phyloP scores from a whole-genome alignment of 257 asterid species.

The Capsicum pubescens region DNA sequence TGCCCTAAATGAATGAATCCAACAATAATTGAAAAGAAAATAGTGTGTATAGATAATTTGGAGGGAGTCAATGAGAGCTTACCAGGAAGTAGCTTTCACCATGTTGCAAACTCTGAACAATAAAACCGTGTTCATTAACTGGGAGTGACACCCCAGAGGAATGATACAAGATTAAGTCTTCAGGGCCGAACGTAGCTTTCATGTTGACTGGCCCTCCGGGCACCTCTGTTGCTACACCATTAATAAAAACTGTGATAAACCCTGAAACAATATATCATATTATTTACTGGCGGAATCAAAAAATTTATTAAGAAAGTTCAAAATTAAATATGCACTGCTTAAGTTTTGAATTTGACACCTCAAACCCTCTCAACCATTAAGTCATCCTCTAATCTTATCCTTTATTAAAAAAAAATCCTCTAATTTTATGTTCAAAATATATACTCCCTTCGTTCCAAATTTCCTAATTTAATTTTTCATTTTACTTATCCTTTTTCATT shows the following conservation, averaged over 20 bases:
- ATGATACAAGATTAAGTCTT: background rate
- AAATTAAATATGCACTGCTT: no score
- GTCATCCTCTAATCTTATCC: no score
- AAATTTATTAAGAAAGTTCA: no score
- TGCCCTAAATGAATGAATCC: no score
- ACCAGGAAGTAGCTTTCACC: constrained; percentile 29
- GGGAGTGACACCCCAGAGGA: constrained; percentile 17
- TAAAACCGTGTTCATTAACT: constrained; percentile 22
- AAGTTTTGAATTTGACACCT: no score
- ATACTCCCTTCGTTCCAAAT: no score
- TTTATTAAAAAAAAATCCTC: no score
- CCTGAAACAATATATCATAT: background rate
- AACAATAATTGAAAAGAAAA: background rate
- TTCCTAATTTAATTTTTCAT: no score
- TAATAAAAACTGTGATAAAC: background rate
- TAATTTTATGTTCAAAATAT: no score
- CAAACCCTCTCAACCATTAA: no score
- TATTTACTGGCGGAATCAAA: no score
- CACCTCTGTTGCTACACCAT: constrained; percentile 28
- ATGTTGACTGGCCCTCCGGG: constrained; percentile 12
- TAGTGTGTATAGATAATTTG: background rate
- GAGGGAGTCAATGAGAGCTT: background rate
- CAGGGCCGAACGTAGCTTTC: constrained; percentile 20
- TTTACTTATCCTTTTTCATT: no score
- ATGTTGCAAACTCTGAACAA: constrained; percentile 4